Percentiles rank a stretch among this genome's conserved stretches.
Evolutionary conservation across 1,284 basidiomycete species (phyloP).

Genomic region (Peniophora sp.): DNA sequence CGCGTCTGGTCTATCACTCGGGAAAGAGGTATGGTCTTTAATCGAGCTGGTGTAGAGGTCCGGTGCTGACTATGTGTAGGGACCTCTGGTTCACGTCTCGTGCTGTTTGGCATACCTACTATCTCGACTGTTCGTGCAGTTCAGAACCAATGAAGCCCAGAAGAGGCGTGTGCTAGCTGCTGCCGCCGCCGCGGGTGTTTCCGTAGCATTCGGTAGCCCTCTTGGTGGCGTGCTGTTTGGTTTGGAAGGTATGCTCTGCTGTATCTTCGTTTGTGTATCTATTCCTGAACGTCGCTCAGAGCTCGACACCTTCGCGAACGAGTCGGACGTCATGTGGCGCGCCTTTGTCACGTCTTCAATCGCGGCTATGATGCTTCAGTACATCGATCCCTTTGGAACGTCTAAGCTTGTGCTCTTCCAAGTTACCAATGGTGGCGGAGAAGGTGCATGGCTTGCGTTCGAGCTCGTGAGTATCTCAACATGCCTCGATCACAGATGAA

Average conservation of each 20-base stretch:
- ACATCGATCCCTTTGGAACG: conserved; percentile 67
- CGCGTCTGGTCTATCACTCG: conserved; percentile 70
- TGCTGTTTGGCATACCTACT: conserved; percentile 61
- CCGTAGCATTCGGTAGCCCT: conserved; percentile 70
- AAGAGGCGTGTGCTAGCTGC: conserved; percentile 63
- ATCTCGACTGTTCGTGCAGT: conserved; percentile 46
- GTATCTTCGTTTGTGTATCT: background rate
- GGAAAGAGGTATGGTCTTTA: conserved; percentile 52
- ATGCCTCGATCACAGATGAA: background rate
- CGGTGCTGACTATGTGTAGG: conserved; percentile 26
- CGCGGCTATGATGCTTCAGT: conserved; percentile 64
- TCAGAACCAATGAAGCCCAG: conserved; percentile 58
- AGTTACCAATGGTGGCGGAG: conserved; percentile 48
- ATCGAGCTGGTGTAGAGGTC: background rate
- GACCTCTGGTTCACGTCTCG: conserved; percentile 63
- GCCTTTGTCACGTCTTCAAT: conserved; percentile 70
- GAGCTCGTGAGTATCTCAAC: conserved; percentile 44
- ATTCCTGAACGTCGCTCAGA: conserved; percentile 27
- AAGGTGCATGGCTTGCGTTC: conserved; percentile 61
- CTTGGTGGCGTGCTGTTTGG: conserved; percentile 70
- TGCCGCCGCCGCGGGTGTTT: conserved; percentile 65
- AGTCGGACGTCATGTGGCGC: conserved; percentile 68
- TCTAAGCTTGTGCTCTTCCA: conserved; percentile 69
- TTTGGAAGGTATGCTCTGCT: conserved; percentile 40
- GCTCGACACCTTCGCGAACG: conserved; percentile 60